Base-by-base conservation (phyloP, 345 rosid species). In the Rhodomyrtus tomentosa region DNA sequence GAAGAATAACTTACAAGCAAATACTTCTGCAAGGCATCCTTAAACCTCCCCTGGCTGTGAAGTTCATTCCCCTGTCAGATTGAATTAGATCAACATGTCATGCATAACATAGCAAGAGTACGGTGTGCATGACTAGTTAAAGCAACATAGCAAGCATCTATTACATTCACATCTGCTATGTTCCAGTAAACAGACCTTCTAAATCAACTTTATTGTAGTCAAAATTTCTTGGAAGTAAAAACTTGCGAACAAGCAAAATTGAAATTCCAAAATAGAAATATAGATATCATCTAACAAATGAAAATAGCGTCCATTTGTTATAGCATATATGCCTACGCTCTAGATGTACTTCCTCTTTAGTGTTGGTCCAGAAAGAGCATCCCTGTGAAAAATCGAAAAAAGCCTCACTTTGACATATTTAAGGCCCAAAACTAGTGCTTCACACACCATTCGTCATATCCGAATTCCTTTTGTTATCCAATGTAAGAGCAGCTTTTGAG, bases 11-110 rank as follows among this genome's bases (percentile, higher is more conserved):
- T 93, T 91, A 98, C 99, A 88, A 88, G 96, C 84, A 92, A 83
- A 91, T 98, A 98, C 88, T 96, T 98, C 90, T 95, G 88, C 14
- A 72, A 90, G 50, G 99, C 99, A 83, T 91, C 94, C 20, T 84
- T 84, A 87, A 90, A 95, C 87, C 84, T 94, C 84, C 98, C 99
- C 83, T 90, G 93, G 87, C 87, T 95, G 84, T 98, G 98, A 90
- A 95, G 95, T 81, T 89, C 93, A 88, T 97, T 97, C 79, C 99
- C 99, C 99, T 97, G 91, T 80, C 79, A 87, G 82, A 83, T 48
- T 15, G 83, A 81, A 85, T 24, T 20, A 58, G 72, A 32, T 74
- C 55, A 81, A 73, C 22, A 24, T 84, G 84, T 38, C 84, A 45
- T 15, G 22, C 45, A 84, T 58, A 52, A 18, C 45, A 32, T 32